Percentiles rank a stretch among this genome's conserved stretches.
Evolutionary conservation across 2,329 filamentous ascomycete genomes (phyloP).

Genomic region (Cladosporium sp.): DNA sequence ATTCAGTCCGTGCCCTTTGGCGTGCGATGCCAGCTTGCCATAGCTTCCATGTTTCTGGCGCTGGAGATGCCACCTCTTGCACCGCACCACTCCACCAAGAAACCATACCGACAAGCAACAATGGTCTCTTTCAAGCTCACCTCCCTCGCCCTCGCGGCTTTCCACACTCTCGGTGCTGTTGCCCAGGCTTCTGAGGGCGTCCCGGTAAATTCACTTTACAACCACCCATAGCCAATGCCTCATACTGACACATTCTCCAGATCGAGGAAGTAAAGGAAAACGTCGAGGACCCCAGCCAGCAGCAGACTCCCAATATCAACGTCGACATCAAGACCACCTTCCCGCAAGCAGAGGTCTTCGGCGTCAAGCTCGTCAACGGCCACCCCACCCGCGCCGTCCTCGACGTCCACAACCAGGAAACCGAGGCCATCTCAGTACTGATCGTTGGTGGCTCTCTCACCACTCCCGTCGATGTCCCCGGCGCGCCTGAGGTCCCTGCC

Average conservation of each 20-base stretch:
- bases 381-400: conserved; percentile 79
- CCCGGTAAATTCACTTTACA: conserved; percentile 35
- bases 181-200: conserved; percentile 50
- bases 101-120: conserved; percentile 19
- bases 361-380: conserved; percentile 93
- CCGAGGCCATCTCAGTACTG: conserved; percentile 69
- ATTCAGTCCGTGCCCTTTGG: background rate
- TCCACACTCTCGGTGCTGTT: conserved; percentile 65
- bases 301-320: conserved; percentile 57
- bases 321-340: conserved; percentile 60
- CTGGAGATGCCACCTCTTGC: background rate
- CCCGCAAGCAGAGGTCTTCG: conserved; percentile 76
- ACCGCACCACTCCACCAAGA: background rate
- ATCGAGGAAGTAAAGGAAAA: conserved; percentile 34
- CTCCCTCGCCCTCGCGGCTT: conserved; percentile 68
- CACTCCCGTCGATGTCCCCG: conserved; percentile 54
- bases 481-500: conserved; percentile 51
- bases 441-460: conserved; percentile 75
- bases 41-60: background rate
- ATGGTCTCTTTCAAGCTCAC: conserved; percentile 77
- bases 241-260: conserved; percentile 23
- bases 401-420: conserved; percentile 82
- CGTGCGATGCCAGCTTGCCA: conserved; percentile 4
- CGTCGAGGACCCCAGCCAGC: conserved; percentile 45
- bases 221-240: conserved; percentile 18